A percentile compares a stretch with the other conserved stretches of the same genome.
Conservation (phyloP, 2,329 filamentous ascomycete species). For the Exserohilum turcica region DNA sequence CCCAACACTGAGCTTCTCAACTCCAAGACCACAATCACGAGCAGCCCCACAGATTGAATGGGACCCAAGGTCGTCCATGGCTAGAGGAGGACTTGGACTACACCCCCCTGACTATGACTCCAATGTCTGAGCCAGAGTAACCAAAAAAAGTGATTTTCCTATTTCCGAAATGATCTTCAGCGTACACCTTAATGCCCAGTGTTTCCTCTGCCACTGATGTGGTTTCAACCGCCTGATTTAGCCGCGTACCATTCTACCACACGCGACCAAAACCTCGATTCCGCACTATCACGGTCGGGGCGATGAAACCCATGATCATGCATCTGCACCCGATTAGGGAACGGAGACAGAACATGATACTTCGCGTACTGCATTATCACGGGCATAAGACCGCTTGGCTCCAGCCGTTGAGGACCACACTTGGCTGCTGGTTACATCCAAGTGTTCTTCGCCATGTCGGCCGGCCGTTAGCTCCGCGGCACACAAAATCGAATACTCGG, state of each 20-base stretch:
- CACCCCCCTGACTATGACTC: conserved; percentile 43
- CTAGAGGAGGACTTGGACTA: conserved; percentile 48
- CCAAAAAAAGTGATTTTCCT: conserved; percentile 4
- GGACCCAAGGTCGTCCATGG: conserved; percentile 45
- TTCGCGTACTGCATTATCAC: not conserved
- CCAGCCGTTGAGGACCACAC: not conserved
- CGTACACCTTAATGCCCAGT: not conserved
- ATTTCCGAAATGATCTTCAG: conserved; percentile 6
- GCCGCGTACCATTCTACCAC: conserved; percentile 1
- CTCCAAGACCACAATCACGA: conserved; percentile 46
- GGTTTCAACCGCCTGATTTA: conserved; percentile 10
- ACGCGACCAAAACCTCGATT: not conserved
- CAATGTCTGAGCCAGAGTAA: conserved; percentile 33
- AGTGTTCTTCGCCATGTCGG: not conserved
- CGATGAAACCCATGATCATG: conserved; percentile 2
- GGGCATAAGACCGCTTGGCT: not conserved
- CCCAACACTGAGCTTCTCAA: conserved; percentile 50
- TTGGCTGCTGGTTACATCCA: not conserved
- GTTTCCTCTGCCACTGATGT: not conserved
- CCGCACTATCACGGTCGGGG: not conserved
- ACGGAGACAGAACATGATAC: not conserved
- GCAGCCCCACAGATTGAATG: conserved; percentile 37
- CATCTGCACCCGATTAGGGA: conserved; percentile 5
- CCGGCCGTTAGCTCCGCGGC: not conserved
- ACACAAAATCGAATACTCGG: not conserved